A percentile compares a stretch with the other conserved stretches of the same genome.
Conservation (phyloP, 129 eudicot genomes). For the Saposhnikovia divaricata region DNA sequence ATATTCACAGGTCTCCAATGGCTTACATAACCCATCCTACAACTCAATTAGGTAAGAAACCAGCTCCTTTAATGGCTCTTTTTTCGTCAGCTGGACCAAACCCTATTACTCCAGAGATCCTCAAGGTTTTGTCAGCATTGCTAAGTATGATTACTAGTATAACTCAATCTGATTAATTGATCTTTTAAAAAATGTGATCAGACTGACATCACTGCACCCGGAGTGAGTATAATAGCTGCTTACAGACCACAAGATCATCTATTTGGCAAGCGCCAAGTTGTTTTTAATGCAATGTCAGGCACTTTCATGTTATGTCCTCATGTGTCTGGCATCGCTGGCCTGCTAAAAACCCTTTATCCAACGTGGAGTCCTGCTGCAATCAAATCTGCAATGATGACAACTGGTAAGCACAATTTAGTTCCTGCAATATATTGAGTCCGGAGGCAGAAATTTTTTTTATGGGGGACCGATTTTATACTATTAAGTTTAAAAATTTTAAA, state of each 20-base stretch:
- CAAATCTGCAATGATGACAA: conserved; percentile 27
- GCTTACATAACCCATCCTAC: conserved; percentile 13
- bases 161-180: neutral
- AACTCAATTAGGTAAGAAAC: conserved; percentile 7
- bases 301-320: conserved; percentile 44
- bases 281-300: conserved; percentile 12
- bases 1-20: conserved; percentile 8
- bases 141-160: neutral
- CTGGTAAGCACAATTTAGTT: conserved; percentile 2
- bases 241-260: neutral
- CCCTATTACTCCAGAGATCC: conserved; percentile 22
- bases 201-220: conserved; percentile 35
- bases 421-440: too few relatives aligned
- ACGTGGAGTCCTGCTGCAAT: conserved; percentile 2
- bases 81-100: conserved; percentile 33
- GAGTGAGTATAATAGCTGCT: conserved; percentile 30
- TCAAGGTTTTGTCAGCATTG: conserved; percentile 12
- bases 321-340: conserved; percentile 32
- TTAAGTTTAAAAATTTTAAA: too few relatives aligned
- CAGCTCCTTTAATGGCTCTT: conserved; percentile 26
- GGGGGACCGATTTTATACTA: too few relatives aligned
- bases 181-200: conserved; percentile 25
- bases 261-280: conserved; percentile 1
- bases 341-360: conserved; percentile 13
- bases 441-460: too few relatives aligned